Conservation (phyloP, 306 rosid genomes). For the Trichosanthes cucumerina region DNA sequence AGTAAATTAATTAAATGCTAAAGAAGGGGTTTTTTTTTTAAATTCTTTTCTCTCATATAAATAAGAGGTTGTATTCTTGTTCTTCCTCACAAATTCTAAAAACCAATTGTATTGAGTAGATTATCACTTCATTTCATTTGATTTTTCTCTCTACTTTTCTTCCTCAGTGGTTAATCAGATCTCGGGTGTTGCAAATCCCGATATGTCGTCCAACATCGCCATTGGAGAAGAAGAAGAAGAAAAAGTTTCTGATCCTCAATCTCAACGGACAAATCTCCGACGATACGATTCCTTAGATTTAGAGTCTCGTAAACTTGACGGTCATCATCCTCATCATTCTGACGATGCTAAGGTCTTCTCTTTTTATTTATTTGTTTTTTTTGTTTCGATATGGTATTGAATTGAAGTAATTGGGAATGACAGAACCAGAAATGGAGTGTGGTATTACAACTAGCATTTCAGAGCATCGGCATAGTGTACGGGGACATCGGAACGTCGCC, state of each 20-base stretch:
- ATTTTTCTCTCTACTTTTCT: not conserved
- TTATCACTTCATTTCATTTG: too few relatives aligned
- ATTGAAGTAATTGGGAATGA: too few relatives aligned
- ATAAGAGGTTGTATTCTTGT: too few relatives aligned
- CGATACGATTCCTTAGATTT: constrained; percentile 1
- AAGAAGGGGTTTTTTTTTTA: too few relatives aligned
- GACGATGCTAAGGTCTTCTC: not conserved
- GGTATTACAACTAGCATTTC: constrained; percentile 17
- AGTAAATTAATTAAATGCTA: too few relatives aligned
- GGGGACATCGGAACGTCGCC: constrained; percentile 27
- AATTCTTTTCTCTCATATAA: too few relatives aligned
- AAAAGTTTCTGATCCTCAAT: not conserved
- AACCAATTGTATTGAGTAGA: too few relatives aligned
- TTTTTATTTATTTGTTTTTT: not conserved
- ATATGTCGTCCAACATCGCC: not conserved
- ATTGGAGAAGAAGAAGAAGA: not conserved
- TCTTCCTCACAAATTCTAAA: too few relatives aligned
- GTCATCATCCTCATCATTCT: not conserved
- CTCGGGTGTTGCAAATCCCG: not conserved
- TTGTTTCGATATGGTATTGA: too few relatives aligned
- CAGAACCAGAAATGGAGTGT: constrained; percentile 9
- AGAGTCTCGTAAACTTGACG: not conserved
- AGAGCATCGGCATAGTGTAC: constrained; percentile 22
- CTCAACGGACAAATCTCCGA: not conserved
- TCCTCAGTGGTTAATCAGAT: not conserved